Evolutionary conservation across 2,329 filamentous ascomycete genomes (phyloP), one percentile per base, ranked within the genome.

Genomic region (Aspergillus felis): DNA sequence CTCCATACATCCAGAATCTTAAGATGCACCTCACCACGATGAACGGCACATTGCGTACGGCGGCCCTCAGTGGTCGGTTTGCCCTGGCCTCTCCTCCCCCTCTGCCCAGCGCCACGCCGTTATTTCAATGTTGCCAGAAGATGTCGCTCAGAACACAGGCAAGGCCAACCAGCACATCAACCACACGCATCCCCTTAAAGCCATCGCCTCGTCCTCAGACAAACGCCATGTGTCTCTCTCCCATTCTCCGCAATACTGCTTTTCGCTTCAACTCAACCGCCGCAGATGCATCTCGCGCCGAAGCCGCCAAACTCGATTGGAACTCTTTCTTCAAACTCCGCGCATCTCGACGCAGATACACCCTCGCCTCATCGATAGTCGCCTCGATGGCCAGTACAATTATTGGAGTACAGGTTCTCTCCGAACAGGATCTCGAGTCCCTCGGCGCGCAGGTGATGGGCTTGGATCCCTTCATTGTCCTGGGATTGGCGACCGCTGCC

Each of bases 301-400:
- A 71, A 55, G 62, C 68, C 55, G 63, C 74, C 38, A 69, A 74
- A n/a, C 84, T 92, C 46, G 85, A 91, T 77, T 97, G 93, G 93
- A 88, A 97, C 79, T 87, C 86, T 53, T 97, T 96, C 81, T 96
- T 97, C 81, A 85, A 86, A 72, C 87, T 97, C 59, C 91, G 93
- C 69, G 89, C 91, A 67, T 89, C 87, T 59, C 90, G 93, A 56
- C 88, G 93, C 59, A 86, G 90, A 67, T 89, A 92, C 79, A 91
- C 93, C 72, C 84, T 96, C 41, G 84, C 83, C 51, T 92, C 91
- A 63, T 93, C 90, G 50, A 80, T 91, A 53, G 72, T 85, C 35
- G 85, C 84, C 35, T 87, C 87, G 46, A 63, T 87, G 5, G 77
- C 80, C 12, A 85, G 84, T 58, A 88, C 90, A 1, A 79, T 82